Evolutionary conservation across 495 filamentous ascomycete species (phyloP), one percentile per base, ranked within the genome.

Genomic region (Trypethelium eluteriae): DNA sequence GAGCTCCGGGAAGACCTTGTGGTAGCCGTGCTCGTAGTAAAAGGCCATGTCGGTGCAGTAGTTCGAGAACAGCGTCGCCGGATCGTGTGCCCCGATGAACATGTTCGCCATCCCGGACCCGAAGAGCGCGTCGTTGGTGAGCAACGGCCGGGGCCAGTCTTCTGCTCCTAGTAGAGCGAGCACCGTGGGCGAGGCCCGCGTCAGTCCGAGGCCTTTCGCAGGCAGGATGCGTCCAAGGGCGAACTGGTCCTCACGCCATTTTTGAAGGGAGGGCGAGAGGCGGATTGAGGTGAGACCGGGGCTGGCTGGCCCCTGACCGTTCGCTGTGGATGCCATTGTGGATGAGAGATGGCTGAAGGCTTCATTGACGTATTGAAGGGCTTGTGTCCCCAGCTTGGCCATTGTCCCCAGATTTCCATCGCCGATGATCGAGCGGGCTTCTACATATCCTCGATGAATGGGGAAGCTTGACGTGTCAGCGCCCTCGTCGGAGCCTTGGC

Each of bases 1-100:
- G 11, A 53, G 9, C 49, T 53, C 49, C 32, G 74, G 74, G 61
- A 75, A 76, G 66, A 74, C 66, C 39, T 76, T 62, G 63, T 75
- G 62, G 64, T 72, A 76, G 12, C 74, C 74, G 64, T 76, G 74
- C 66, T 76, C 73, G 62, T 75, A 74, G 64, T 74, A 76, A 50
- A 76, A 76, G 38, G 56, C 73, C 71, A 75, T 72, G 65, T 76
- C 74, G 7, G 66, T 70, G 9, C 67, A 68, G 62, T 74, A 74
- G 65, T 76, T 76, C 36, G 74, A 76, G 64, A 67, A 74, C 64
- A 75, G 59, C 36, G 70, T 72, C 39, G 34, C 49, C 46, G 66
- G 53, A 62, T 76, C 73, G 67, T 69, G 50, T 16, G 73, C 74
- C 62, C 74, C 74, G 11, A 76, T 70, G 39, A 72, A 57, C 47